Base-by-base conservation (phyloP, 768 basidiomycete genomes). In the Tricholoma flavovirens region DNA sequence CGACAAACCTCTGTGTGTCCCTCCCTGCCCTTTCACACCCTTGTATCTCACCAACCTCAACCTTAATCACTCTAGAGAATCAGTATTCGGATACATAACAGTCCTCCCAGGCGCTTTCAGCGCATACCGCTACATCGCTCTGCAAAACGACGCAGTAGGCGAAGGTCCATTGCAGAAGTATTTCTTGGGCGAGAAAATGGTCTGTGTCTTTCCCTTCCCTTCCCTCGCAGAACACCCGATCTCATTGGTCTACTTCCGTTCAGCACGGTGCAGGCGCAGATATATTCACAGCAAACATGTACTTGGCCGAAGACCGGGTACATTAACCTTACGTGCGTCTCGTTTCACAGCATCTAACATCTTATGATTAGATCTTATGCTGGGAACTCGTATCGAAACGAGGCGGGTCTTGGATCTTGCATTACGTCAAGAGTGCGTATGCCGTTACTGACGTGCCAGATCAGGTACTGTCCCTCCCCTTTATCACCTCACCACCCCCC, bases 311-410 rank as follows among this genome's bases (percentile, higher is more conserved):
- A 70, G 93, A 93, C 77, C 84, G 88, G 56, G 79, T 81, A 67
- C 60, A n/a, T n/a, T n/a, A n/a, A n/a, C n/a, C n/a, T n/a, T n/a
- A n/a, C n/a, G n/a, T n/a, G n/a, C n/a, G n/a, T n/a, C n/a, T n/a
- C n/a, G n/a, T n/a, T n/a, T n/a, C n/a, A n/a, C n/a, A n/a, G n/a
- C n/a, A n/a, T n/a, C 21, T 17, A 33, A 29, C 14, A 53, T 11
- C 4, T 15, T 36, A 21, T 46, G 32, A 15, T 14, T 15, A 85
- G 84, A 97, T 98, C 60, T 77, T 98, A 1, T 98, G 95, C 69
- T 98, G 94, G 93, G 95, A 98, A 69, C 81, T 98, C 21, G 95
- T 98, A 30, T 90, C 91, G n/a, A 98, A 98, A 66, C 83, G 93
- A 10, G 86, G 87, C 14, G 87, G 84, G 2, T 77, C 89, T 22